Evolutionary conservation across 805 yeast genomes (phyloP).

Genomic region (Candida coleopterorum): DNA sequence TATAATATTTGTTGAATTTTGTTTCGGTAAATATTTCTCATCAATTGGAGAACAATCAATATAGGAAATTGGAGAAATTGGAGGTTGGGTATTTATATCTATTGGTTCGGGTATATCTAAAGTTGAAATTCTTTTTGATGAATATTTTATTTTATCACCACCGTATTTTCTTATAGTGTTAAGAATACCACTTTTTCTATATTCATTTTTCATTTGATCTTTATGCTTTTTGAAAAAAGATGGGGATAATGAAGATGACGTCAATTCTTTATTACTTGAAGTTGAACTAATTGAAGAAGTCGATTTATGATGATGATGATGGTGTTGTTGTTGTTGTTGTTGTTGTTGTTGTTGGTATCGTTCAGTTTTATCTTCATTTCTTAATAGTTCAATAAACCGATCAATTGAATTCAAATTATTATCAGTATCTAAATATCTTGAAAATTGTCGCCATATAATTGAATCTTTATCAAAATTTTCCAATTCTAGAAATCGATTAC

Average conservation of each 20-base stretch:
- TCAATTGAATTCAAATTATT: constrained; percentile 48
- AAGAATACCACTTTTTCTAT: constrained; percentile 24
- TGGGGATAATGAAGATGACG: constrained; percentile 14
- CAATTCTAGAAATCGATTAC: constrained; percentile 60
- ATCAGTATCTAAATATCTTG: constrained; percentile 29
- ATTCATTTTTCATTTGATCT: constrained; percentile 21
- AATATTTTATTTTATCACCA: constrained; percentile 11
- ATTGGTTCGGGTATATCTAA: constrained; percentile 1
- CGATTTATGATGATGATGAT: constrained; percentile 14
- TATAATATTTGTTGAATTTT: not conserved
- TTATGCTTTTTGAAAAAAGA: constrained; percentile 59
- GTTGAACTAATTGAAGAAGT: constrained; percentile 12
- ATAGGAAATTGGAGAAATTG: not conserved
- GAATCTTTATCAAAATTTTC: constrained; percentile 55
- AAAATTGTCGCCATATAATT: constrained; percentile 42
- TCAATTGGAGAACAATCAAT: constrained; percentile 13
- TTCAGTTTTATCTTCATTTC: constrained; percentile 12
- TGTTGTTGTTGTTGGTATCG: constrained; percentile 4
- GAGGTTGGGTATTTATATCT: constrained; percentile 3
- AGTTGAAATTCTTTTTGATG: constrained; percentile 1
- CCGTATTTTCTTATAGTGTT: constrained; percentile 39
- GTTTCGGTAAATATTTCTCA: constrained; percentile 21
- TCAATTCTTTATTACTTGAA: constrained; percentile 3
- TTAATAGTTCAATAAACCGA: constrained; percentile 35
- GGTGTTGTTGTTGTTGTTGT: constrained; percentile 2